Percentiles rank a stretch among this genome's conserved stretches.
These are phyloP conservation scores for Bocquillonia castaneifolia DNA, from an alignment of 441 rosid genomes.

Conservation along the genomic window DNA sequence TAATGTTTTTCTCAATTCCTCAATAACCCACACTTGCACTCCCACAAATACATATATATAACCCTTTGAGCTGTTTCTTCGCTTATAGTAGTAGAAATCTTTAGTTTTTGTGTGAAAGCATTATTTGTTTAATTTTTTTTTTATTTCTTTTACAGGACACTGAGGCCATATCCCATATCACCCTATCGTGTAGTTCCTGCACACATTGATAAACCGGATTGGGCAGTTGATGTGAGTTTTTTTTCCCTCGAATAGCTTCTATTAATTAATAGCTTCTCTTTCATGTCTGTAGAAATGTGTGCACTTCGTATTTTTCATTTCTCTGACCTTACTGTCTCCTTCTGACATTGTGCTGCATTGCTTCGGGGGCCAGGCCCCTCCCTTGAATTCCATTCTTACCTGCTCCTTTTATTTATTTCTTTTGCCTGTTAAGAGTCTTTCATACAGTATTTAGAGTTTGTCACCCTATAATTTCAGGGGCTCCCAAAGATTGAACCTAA, in stretches of 20 bases:
- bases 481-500: slow-evolving; percentile 75
- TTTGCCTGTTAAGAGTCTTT: neutral
- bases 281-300: slow-evolving; percentile 4
- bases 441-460: neutral
- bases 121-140: slow-evolving; percentile 6
- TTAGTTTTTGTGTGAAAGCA: slow-evolving; percentile 1
- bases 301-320: neutral
- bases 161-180: slow-evolving; percentile 85
- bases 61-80: neutral
- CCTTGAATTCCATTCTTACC: neutral
- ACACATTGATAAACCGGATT: slow-evolving; percentile 69
- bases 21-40: neutral
- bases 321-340: neutral
- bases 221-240: slow-evolving; percentile 81
- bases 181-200: slow-evolving; percentile 54
- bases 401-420: neutral
- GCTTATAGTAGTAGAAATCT: neutral
- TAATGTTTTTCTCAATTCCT: slow-evolving; percentile 28
- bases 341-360: neutral
- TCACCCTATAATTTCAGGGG: slow-evolving; percentile 45
- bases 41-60: neutral
- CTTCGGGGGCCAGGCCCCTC: neutral
- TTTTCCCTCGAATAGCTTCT: too few species aligned
- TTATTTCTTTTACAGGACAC: slow-evolving; percentile 37
- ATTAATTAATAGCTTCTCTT: slow-evolving; percentile 8